Percentiles rank a stretch among this genome's conserved stretches.
These are phyloP conservation scores for Rosa rugosa DNA, from an alignment of 306 rosid genomes.

Conservation along the genomic window DNA sequence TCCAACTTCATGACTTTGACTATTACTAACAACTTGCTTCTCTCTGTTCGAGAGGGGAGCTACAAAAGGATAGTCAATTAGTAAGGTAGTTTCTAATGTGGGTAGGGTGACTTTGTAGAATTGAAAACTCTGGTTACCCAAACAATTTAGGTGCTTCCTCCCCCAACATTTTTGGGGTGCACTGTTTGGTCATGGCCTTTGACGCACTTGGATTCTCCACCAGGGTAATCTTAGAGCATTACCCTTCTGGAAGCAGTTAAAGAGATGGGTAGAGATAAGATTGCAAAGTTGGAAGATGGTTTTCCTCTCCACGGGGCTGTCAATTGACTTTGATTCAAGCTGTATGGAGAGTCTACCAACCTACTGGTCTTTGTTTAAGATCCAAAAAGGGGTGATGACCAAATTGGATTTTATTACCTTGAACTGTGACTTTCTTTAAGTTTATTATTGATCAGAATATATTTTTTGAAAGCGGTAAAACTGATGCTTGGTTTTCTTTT, in stretches of 20 bases:
- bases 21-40: not conserved
- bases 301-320: not conserved
- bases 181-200: not conserved
- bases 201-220: not conserved
- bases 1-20: not conserved
- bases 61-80: not conserved
- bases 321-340: not conserved
- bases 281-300: not conserved
- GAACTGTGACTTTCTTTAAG: not conserved
- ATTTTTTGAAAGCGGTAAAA: not conserved
- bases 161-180: not conserved
- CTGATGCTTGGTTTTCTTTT: not conserved
- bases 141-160: not conserved
- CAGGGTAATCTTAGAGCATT: not conserved
- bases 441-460: not conserved
- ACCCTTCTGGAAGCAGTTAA: not conserved
- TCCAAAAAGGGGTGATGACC: not conserved
- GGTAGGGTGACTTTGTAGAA: not conserved
- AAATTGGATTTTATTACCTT: not conserved
- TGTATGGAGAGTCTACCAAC: not conserved
- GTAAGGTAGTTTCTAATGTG: not conserved
- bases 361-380: not conserved
- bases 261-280: not conserved
- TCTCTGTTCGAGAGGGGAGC: not conserved
- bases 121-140: not conserved